Conservation (phyloP, 2,329 filamentous ascomycete genomes). For the Dothideomycetidae sp. region DNA sequence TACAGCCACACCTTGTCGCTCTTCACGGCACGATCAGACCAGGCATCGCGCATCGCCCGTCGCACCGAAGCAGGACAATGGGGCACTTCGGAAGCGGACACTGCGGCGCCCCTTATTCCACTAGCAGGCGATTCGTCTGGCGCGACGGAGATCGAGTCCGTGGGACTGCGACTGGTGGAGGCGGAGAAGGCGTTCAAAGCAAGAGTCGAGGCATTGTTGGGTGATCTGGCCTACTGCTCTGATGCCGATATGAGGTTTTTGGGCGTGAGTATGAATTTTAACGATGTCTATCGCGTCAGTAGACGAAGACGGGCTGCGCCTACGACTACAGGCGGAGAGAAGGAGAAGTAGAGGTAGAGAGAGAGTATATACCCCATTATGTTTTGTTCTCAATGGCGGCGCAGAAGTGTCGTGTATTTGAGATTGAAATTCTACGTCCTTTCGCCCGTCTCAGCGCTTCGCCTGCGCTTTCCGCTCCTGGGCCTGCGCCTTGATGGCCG, state of each 20-base stretch:
- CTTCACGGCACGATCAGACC: slow-evolving; percentile 81
- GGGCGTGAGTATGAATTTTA: slow-evolving; percentile 97
- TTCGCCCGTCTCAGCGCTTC: no score
- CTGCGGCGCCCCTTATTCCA: slow-evolving; percentile 20
- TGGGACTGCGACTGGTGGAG: slow-evolving; percentile 58
- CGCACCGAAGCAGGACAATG: slow-evolving; percentile 50
- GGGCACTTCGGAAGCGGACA: slow-evolving; percentile 44
- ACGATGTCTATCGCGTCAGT: slow-evolving; percentile 80
- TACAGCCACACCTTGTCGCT: slow-evolving; percentile 93
- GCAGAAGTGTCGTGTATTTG: no score
- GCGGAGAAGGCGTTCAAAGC: slow-evolving; percentile 64
- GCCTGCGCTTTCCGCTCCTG: neutral
- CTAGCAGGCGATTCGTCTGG: slow-evolving; percentile 24
- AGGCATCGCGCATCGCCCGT: slow-evolving; percentile 55
- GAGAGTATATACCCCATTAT: no score
- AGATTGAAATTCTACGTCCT: no score
- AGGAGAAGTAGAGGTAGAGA: no score
- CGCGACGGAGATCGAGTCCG: slow-evolving; percentile 50
- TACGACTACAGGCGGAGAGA: slow-evolving; percentile 6
- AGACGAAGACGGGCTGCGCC: slow-evolving; percentile 40
- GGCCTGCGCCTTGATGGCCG: neutral
- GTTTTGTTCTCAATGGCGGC: no score
- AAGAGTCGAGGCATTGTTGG: slow-evolving; percentile 66
- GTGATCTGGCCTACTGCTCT: slow-evolving; percentile 82
- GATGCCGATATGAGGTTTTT: slow-evolving; percentile 93